phyloP scores from a whole-genome alignment of 257 asterid species.

The Petunia axillaris region DNA sequence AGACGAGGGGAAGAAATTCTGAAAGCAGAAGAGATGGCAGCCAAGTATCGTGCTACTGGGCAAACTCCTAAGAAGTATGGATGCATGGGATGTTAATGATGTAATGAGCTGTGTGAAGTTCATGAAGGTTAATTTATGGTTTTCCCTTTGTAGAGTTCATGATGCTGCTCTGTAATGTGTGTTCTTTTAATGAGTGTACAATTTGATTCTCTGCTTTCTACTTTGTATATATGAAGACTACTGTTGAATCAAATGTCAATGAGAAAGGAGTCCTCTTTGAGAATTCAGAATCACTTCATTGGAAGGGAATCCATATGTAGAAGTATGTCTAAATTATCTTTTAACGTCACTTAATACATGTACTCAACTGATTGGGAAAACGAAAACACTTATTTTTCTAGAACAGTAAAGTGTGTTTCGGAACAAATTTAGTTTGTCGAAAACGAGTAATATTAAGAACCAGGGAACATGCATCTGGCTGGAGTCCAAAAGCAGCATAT shows the following conservation, averaged over 20 bases:
- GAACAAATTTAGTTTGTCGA: too few species aligned
- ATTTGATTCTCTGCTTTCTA: background rate
- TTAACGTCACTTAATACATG: too few species aligned
- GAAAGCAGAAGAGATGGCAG: constrained; percentile 68
- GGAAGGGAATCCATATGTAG: background rate
- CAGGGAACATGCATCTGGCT: too few species aligned
- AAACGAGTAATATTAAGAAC: too few species aligned
- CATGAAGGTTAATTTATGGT: constrained; percentile 15
- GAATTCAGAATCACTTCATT: background rate
- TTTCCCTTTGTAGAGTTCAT: constrained; percentile 22
- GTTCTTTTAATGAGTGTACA: constrained; percentile 5
- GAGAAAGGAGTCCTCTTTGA: background rate
- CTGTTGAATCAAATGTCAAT: background rate
- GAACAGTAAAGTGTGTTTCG: too few species aligned
- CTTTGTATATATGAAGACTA: background rate
- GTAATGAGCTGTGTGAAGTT: background rate
- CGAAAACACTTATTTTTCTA: too few species aligned
- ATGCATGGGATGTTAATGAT: constrained; percentile 49
- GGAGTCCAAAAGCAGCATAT: too few species aligned
- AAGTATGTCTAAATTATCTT: background rate
- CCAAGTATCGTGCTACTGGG: constrained; percentile 64
- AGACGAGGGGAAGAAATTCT: constrained; percentile 59
- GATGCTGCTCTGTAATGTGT: constrained; percentile 19
- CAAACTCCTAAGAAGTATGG: constrained; percentile 56
- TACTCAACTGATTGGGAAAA: too few species aligned